Evolutionary conservation across 306 rosid species (phyloP), one percentile per base, ranked within the genome.

Genomic region (Corylus heterophylla): DNA sequence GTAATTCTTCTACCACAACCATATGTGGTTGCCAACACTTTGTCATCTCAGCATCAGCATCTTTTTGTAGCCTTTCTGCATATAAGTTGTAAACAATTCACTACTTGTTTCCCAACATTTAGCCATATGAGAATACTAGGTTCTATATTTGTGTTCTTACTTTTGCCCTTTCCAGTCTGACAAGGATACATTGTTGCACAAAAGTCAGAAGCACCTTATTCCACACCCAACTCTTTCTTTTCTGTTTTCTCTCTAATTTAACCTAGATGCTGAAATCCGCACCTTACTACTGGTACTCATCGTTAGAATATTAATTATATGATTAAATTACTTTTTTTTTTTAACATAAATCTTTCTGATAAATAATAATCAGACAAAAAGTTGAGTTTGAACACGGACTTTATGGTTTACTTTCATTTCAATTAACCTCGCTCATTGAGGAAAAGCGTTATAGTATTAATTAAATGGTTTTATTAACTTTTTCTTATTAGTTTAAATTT

Each of bases 11-110:
- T 39, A 51, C 71, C 72, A 59, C 69, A 74, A 45, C 45, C 25
- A 42, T 47, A n/a, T 54, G 17, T 58, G 73, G 69, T 83, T 81
- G 86, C 80, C 69, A 72, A 45, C 82, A 76, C 55, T 55, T 78
- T 54, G 56, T 83, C 78, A 55, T 86, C 68, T 78, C 82, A 76
- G 80, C 83, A 84, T 83, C 85, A 76, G 85, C 81, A 88, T 89
- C 89, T 85, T 85, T 63, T 62, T 22, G 16, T 74, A 9, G 39
- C 51, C 29, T 67, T 67, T 76, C 78, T 66, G 62, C 31, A 78
- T 59, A 11, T 59, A 59, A 22, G 1, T 68, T 22, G 47, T 27
- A 56, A 78, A 66, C 25, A 70, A 54, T 18, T 73, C 18, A 58
- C 69, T 72, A 68, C 59, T 80, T 74, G 56, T 75, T 72, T 82